Base-by-base conservation (phyloP, 2,329 filamentous ascomycete genomes). In the Clarireedia paspali region DNA sequence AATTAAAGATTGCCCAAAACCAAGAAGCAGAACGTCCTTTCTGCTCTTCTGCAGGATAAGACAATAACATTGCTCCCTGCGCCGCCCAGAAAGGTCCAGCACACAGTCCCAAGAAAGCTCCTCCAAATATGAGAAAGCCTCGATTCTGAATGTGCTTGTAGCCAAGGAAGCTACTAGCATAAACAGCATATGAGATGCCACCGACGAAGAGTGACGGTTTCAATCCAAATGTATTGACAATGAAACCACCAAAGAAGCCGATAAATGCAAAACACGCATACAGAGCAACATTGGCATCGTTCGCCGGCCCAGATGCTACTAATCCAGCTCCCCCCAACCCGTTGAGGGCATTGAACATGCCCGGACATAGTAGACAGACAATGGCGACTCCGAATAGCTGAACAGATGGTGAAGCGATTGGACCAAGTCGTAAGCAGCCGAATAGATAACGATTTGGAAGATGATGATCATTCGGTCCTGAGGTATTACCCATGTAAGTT, bases 51-150 rank as follows among this genome's bases (percentile, higher is more conserved):
- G 80, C 76, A 1, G 90, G 90, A 71, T 95, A 95, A 49, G 87
- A 83, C 83, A 95, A 91, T 84, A 91, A 89, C 67, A 91, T 88
- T 59, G 86, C 82, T 57, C 88, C 87, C 72, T 91, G 88, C 1
- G 85, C 87, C n/a, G 84, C 84, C 88, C 88, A 92, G 45, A 91
- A 77, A 42, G 91, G 76, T 64, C 85, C 87, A 44, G 88, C 88
- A 68, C 86, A 89, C 56, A 88, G 73, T 68, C 88, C 88, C 48
- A 91, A 80, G 59, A 89, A 77, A 14, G 83, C 82, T 59, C 88
- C 88, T 3, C 87, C 81, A 64, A 91, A 90, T 63, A 87, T 80
- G 67, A 84, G 81, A 70, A 88, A 91, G 59, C 83, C 84, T 10
- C 27, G 34, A 46, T 57, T 61, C 59, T 77, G 71, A 68, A 75